Conservation (phyloP, 805 yeast genomes). For the Zygosaccharomyces pseudorouxii region DNA sequence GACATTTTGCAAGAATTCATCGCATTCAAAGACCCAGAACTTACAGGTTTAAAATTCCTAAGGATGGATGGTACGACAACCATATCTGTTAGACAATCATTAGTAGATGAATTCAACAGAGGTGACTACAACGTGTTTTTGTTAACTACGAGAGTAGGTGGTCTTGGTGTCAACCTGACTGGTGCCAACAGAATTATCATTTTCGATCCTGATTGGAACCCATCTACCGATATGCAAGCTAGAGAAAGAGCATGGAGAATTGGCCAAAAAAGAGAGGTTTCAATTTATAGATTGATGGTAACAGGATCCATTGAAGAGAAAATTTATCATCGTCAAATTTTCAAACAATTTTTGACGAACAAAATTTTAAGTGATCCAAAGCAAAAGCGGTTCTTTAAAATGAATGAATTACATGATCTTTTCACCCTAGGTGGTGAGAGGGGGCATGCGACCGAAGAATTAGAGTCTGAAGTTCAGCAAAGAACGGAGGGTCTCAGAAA, state of each 20-base stretch:
- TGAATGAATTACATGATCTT: conserved; percentile 85
- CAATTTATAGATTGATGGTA: conserved; percentile 85
- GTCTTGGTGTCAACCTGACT: conserved; percentile 87
- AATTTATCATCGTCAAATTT: conserved; percentile 93
- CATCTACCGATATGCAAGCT: conserved; percentile 95
- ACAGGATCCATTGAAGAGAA: conserved; percentile 96
- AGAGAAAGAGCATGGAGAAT: conserved; percentile 96
- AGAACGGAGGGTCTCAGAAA: conserved; percentile 42
- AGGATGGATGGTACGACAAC: conserved; percentile 96
- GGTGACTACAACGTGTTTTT: conserved; percentile 62
- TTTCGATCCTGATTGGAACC: conserved; percentile 98
- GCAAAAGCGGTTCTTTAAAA: conserved; percentile 87
- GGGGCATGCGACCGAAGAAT: conserved; percentile 37
- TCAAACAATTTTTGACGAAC: conserved; percentile 89
- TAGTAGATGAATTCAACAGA: conserved; percentile 77
- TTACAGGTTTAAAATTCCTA: conserved; percentile 46
- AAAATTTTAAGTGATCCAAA: conserved; percentile 94
- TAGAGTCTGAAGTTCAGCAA: conserved; percentile 54
- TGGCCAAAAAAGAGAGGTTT: conserved; percentile 90
- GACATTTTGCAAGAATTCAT: conserved; percentile 75
- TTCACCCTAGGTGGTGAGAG: conserved; percentile 73
- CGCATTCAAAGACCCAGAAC: conserved; percentile 35
- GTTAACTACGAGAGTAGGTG: conserved; percentile 93
- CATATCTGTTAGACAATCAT: conserved; percentile 64
- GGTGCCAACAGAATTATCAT: conserved; percentile 95